Percentiles rank a stretch among this genome's conserved stretches.
These are phyloP conservation scores for Larix kaempferi DNA, from an alignment of 75 land plant species.

Conservation along the genomic window DNA sequence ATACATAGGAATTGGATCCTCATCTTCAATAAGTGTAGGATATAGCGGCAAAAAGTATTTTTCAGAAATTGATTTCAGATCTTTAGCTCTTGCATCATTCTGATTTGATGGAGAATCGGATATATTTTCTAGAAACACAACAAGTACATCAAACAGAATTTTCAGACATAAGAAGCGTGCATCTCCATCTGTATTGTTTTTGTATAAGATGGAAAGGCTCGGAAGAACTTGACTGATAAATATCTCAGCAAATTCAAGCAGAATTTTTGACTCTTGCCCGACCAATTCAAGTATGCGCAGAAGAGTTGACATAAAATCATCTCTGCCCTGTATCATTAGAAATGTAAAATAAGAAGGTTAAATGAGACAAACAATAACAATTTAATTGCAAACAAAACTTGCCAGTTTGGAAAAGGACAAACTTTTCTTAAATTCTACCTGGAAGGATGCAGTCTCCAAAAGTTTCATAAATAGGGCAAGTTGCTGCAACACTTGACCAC, in stretches of 20 bases:
- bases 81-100: constrained; percentile 23
- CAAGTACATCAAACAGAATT: constrained; percentile 76
- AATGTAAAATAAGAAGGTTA: constrained; percentile 5
- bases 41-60: constrained; percentile 86
- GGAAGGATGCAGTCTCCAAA: constrained; percentile 65
- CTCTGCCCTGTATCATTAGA: constrained; percentile 74
- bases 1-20: constrained; percentile 99
- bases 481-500: constrained; percentile 57
- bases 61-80: constrained; percentile 64
- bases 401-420: neutral
- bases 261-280: constrained; percentile 60
- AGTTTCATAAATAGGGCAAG: constrained; percentile 68
- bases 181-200: constrained; percentile 91
- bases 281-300: constrained; percentile 78
- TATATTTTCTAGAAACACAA: constrained; percentile 63
- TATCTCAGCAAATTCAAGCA: constrained; percentile 45
- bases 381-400: neutral
- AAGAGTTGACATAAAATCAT: constrained; percentile 91
- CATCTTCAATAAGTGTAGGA: constrained; percentile 83
- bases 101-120: constrained; percentile 9
- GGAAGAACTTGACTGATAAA: constrained; percentile 72
- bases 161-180: constrained; percentile 93
- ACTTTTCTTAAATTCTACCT: constrained; percentile 36
- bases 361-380: neutral
- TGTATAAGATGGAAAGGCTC: constrained; percentile 78